A percentile compares a stretch with the other conserved stretches of the same genome.
Evolutionary conservation across 2,329 filamentous ascomycete genomes (phyloP).

Genomic region (Hypoxylon sp.): DNA sequence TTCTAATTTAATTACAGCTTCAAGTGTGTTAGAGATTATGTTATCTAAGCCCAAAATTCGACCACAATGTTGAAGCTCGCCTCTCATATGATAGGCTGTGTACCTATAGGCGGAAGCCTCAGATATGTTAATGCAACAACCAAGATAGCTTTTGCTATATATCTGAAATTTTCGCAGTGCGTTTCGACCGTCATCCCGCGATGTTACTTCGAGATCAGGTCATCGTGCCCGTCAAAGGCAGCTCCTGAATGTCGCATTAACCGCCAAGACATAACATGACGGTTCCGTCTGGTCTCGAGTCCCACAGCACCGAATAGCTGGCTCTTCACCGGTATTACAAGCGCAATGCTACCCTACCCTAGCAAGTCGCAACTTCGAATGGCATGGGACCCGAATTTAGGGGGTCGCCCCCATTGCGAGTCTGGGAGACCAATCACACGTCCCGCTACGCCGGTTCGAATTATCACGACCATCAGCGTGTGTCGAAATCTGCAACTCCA

Average conservation of each 20-base stretch:
- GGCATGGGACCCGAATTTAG: slow-evolving; percentile 18
- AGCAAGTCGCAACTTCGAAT: slow-evolving; percentile 19
- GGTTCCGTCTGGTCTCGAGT: slow-evolving; percentile 21
- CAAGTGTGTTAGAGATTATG: slow-evolving; percentile 18
- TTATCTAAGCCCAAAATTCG: not conserved
- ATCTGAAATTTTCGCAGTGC: not conserved
- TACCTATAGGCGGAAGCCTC: not conserved
- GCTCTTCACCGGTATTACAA: slow-evolving; percentile 29
- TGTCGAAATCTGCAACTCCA: slow-evolving; percentile 34
- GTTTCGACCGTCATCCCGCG: not conserved
- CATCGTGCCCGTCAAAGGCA: not conserved
- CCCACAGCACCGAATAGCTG: slow-evolving; percentile 32
- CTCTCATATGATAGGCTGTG: not conserved
- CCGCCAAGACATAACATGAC: slow-evolving; percentile 28
- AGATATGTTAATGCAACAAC: not conserved
- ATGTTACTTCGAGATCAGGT: not conserved
- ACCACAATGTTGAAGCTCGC: not conserved
- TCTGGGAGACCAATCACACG: slow-evolving; percentile 24
- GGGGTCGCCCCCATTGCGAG: slow-evolving; percentile 22
- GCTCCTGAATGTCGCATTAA: slow-evolving; percentile 25
- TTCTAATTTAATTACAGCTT: slow-evolving; percentile 41
- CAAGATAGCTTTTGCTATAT: not conserved
- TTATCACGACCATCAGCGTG: slow-evolving; percentile 24
- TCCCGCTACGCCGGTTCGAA: slow-evolving; percentile 6
- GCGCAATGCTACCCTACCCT: slow-evolving; percentile 32